Evolutionary conservation across 768 basidiomycete species (phyloP), one percentile per base, ranked within the genome.

Genomic region (Russula griseocarnosa): DNA sequence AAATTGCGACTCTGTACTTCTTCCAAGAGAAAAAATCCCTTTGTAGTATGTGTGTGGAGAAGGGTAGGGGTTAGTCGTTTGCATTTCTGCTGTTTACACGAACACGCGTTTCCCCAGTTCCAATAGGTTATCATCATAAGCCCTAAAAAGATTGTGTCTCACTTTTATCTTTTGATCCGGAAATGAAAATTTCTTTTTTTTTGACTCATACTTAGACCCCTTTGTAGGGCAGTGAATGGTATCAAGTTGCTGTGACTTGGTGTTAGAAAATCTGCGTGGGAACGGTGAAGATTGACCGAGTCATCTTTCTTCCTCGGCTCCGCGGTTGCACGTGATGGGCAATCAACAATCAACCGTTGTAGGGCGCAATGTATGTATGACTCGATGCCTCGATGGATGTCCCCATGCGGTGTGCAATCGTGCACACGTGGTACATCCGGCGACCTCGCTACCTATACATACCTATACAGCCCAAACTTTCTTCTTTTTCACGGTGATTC

Each of bases 51-150:
- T n/a, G n/a, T n/a, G n/a, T n/a, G n/a, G n/a, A n/a, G n/a, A n/a
- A n/a, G n/a, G n/a, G n/a, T n/a, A n/a, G n/a, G n/a, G n/a, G n/a
- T n/a, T n/a, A n/a, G n/a, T n/a, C n/a, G 14, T 40, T 40, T 32
- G 34, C 34, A 36, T 36, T 36, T 36, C 34, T 36, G 34, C 2
- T 36, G 11, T 3, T 14, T 1, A 9, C 4, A 14, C 14, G n/a
- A n/a, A 36, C 13, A 38, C 38, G 38, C 38, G 38, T 40, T 40
- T 18, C 38, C 16, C 3, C 5, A 5, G 13, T 58, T 4, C 34
- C 44, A 49, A 63, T 63, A 55, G 62, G 57, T 63, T 63, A 63
- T 63, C 52, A n/a, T 5, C 30, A 22, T 58, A 54, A 63, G 42
- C 49, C 24, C 30, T 49, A 56, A 34, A 47, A n/a, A n/a, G n/a